A percentile compares a stretch with the other conserved stretches of the same genome.
These are phyloP conservation scores for Carex sylvatica DNA, from an alignment of 202 grass and related monocot species.

Conservation along the genomic window DNA sequence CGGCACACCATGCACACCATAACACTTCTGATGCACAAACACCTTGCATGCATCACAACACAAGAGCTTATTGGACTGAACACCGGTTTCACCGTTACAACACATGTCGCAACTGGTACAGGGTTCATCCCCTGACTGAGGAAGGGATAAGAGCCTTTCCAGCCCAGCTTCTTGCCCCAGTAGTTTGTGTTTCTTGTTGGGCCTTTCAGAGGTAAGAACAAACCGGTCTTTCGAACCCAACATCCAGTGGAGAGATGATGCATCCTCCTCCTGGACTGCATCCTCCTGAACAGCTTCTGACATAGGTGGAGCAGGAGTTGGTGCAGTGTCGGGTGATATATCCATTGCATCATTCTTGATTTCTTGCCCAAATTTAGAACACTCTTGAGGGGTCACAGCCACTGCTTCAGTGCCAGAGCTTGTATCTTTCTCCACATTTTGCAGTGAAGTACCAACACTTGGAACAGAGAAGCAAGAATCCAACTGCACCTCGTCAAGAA, in stretches of 20 bases:
- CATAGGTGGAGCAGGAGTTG: conserved; percentile 44
- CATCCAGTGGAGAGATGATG: conserved; percentile 62
- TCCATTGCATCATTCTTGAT: conserved; percentile 23
- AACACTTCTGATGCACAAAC: conserved; percentile 84
- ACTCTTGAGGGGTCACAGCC: conserved; percentile 41
- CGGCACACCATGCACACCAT: conserved; percentile 62
- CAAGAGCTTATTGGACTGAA: conserved; percentile 55
- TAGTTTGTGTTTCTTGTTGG: conserved; percentile 97
- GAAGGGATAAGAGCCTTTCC: conserved; percentile 67
- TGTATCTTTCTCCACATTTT: conserved; percentile 8
- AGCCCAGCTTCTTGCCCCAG: conserved; percentile 77
- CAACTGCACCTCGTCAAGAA: conserved; percentile 30
- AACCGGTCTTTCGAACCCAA: conserved; percentile 62
- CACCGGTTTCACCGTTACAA: conserved; percentile 47
- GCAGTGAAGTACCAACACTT: conserved; percentile 28
- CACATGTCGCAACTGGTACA: conserved; percentile 63
- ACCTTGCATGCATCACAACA: conserved; percentile 66
- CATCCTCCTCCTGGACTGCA: conserved; percentile 32
- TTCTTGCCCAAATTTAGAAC: conserved; percentile 24
- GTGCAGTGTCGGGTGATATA: conserved; percentile 34
- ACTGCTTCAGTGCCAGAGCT: conserved; percentile 44
- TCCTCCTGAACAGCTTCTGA: conserved; percentile 31
- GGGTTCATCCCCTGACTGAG: conserved; percentile 33
- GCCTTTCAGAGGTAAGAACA: conserved; percentile 84
- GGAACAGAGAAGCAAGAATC: conserved; percentile 55